phyloP scores from a whole-genome alignment of 257 asterid genomes.

The Knoxia roxburghii region DNA sequence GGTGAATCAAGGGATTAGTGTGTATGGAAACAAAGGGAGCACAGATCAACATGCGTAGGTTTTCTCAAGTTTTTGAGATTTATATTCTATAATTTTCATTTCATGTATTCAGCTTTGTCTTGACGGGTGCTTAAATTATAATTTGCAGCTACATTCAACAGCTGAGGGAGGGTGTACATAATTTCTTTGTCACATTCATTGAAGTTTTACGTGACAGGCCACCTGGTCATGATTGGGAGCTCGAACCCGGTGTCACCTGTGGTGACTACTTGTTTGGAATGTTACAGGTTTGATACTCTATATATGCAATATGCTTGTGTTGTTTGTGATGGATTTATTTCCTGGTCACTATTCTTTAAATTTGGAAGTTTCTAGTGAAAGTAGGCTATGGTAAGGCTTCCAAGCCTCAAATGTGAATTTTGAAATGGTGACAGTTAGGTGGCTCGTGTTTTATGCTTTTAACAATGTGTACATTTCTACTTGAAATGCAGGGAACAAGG shows the following conservation, averaged over 20 bases:
- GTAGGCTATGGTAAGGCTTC: background rate
- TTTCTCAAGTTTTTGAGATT: conserved; percentile 1
- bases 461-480: background rate
- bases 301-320: background rate
- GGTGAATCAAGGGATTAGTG: conserved; percentile 96
- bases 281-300: conserved; percentile 56
- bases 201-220: conserved; percentile 99
- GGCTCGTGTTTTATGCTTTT: background rate
- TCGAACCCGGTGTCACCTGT: conserved; percentile 95
- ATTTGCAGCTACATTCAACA: conserved; percentile 86
- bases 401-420: background rate
- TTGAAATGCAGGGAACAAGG: conserved; percentile 70
- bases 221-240: conserved; percentile 99
- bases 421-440: background rate
- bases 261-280: conserved; percentile 98
- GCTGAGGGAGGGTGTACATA: conserved; percentile 95
- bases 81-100: background rate
- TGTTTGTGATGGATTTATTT: background rate
- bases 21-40: conserved; percentile 99
- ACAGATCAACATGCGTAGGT: conserved; percentile 99
- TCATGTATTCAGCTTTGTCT: background rate
- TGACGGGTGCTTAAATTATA: background rate
- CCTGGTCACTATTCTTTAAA: background rate
- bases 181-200: conserved; percentile 89
- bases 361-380: background rate